These are phyloP conservation scores for Alternaria arborescens DNA, from an alignment of 2,329 filamentous ascomycete genomes.

Conservation along the genomic window DNA sequence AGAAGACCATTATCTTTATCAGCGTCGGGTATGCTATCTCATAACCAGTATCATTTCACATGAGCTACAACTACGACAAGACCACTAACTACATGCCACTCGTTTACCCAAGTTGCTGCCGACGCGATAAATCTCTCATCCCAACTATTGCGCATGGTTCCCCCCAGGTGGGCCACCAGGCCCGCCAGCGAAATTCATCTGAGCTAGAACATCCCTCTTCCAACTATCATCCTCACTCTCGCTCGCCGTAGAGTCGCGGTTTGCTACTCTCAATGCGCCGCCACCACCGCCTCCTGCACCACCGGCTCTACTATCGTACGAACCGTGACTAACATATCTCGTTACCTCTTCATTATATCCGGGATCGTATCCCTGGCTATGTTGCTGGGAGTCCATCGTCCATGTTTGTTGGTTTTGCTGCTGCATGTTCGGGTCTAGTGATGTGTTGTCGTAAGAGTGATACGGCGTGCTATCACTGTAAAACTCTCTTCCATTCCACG, in stretches of 20 bases:
- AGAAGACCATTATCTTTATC: neutral
- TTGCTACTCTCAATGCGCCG: constrained; percentile 55
- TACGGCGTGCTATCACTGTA: constrained; percentile 16
- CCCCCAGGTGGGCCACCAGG: neutral
- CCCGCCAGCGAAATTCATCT: constrained; percentile 22
- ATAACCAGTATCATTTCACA: neutral
- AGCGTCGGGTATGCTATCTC: neutral
- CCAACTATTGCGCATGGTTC: constrained; percentile 3
- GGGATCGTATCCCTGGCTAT: constrained; percentile 7
- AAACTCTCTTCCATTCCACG: constrained; percentile 14
- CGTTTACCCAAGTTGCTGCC: neutral
- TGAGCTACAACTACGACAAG: neutral
- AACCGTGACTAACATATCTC: constrained; percentile 11
- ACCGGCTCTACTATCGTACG: constrained; percentile 10
- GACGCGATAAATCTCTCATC: neutral
- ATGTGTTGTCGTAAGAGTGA: constrained; percentile 12
- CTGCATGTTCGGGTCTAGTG: neutral
- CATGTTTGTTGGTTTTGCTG: constrained; percentile 10
- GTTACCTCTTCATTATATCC: constrained; percentile 12
- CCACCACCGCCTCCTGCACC: constrained; percentile 42
- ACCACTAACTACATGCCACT: neutral
- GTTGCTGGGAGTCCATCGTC: constrained; percentile 11
- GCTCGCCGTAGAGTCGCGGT: constrained; percentile 44
- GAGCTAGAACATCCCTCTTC: constrained; percentile 26
- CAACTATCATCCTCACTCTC: constrained; percentile 22